Percentiles rank a stretch among this genome's conserved stretches.
These are phyloP conservation scores for Xylariaceae sp. DNA, from an alignment of 2,329 filamentous ascomycete genomes.

Conservation along the genomic window DNA sequence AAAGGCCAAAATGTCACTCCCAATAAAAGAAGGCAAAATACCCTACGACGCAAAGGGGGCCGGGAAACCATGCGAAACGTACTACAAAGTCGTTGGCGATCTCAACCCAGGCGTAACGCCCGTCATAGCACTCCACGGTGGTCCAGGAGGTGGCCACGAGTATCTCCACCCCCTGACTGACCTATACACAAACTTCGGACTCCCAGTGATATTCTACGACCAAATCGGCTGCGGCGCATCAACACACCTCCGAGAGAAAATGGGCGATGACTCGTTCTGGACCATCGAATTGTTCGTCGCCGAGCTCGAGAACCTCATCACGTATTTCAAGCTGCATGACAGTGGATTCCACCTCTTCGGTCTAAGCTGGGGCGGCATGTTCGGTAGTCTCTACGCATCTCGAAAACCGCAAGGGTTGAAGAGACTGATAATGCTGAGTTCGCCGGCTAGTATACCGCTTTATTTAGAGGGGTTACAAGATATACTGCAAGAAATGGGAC, in stretches of 20 bases:
- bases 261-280: conserved; percentile 2
- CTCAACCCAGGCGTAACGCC: conserved; percentile 35
- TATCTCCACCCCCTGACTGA: conserved; percentile 61
- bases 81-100: conserved; percentile 15
- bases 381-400: conserved; percentile 3
- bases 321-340: not conserved
- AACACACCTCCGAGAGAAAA: not conserved
- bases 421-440: conserved; percentile 3
- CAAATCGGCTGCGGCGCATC: conserved; percentile 9
- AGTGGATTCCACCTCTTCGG: not conserved
- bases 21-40: conserved; percentile 8
- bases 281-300: conserved; percentile 5
- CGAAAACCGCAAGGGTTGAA: not conserved
- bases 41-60: conserved; percentile 13
- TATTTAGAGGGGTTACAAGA: not conserved
- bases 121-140: conserved; percentile 15
- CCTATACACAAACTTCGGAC: conserved; percentile 37
- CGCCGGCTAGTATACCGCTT: conserved; percentile 6
- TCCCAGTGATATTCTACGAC: conserved; percentile 35
- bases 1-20: too few species aligned
- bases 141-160: conserved; percentile 49
- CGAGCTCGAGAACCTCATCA: conserved; percentile 6
- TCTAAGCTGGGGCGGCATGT: conserved; percentile 12
- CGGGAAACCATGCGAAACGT: conserved; percentile 20
- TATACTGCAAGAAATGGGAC: too few species aligned